Evolutionary conservation across 169 alveolate genomes (phyloP).

Genomic region (Plasmodium berghei): DNA sequence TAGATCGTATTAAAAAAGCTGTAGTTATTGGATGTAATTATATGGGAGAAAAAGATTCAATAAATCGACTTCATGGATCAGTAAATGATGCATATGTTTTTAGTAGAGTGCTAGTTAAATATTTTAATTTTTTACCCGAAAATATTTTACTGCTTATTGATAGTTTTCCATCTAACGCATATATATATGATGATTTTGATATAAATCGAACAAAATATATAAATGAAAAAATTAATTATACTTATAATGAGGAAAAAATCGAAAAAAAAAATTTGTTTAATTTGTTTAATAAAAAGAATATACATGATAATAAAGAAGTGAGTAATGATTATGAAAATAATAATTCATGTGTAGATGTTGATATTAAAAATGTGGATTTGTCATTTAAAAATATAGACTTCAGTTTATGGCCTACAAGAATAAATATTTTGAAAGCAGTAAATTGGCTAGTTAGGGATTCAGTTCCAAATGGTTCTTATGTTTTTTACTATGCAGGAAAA

Average conservation of each 20-base stretch:
- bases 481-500: conserved; percentile 93
- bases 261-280: conserved; percentile 43
- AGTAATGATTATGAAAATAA: conserved; percentile 31
- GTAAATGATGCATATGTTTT: conserved; percentile 92
- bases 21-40: conserved; percentile 92
- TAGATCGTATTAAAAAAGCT: conserved; percentile 83
- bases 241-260: conserved; percentile 11
- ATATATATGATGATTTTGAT: conserved; percentile 78
- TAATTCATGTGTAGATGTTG: conserved; percentile 78
- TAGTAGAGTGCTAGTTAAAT: conserved; percentile 87
- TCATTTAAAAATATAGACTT: conserved; percentile 75
- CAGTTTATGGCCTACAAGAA: conserved; percentile 85
- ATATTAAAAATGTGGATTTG: conserved; percentile 82
- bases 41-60: conserved; percentile 77
- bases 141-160: conserved; percentile 88
- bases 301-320: conserved; percentile 49
- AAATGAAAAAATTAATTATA: conserved; percentile 29
- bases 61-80: conserved; percentile 86
- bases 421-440: conserved; percentile 87
- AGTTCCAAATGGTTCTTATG: conserved; percentile 85
- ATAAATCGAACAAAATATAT: conserved; percentile 21
- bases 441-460: conserved; percentile 90
- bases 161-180: conserved; percentile 85
- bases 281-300: conserved; percentile 76
- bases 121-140: conserved; percentile 86